A percentile compares a stretch with the other conserved stretches of the same genome.
phyloP scores from a whole-genome alignment of 164 flowering plant species.

The Vitis cinerea region DNA sequence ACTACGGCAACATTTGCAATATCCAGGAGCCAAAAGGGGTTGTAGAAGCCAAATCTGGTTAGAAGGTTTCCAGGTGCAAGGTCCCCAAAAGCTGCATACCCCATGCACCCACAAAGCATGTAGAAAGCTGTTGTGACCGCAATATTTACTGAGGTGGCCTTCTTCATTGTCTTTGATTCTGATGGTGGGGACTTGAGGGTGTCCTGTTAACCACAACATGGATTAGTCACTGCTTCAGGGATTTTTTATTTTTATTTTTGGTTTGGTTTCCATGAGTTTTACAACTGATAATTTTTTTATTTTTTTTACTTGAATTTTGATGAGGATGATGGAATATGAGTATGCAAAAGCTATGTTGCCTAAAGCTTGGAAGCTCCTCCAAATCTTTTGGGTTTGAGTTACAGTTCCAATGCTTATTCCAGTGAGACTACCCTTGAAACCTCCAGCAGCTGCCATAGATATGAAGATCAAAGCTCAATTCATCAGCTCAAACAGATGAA shows the following conservation, averaged over 20 bases:
- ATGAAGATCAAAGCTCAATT: too few relatives aligned
- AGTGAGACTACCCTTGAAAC: slow-evolving; percentile 16
- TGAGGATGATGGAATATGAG: slow-evolving; percentile 28
- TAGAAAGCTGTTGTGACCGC: slow-evolving; percentile 55
- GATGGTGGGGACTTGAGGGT: slow-evolving; percentile 67
- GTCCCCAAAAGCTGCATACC: too few relatives aligned
- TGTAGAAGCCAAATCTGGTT: too few relatives aligned
- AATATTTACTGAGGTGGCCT: slow-evolving; percentile 37
- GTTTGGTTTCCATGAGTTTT: too few relatives aligned
- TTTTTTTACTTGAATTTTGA: slow-evolving; percentile 37
- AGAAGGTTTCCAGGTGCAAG: too few relatives aligned
- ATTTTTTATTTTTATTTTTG: too few relatives aligned
- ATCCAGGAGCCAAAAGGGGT: too few relatives aligned
- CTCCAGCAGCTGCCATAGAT: neutral
- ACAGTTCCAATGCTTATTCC: slow-evolving; percentile 27
- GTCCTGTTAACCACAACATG: slow-evolving; percentile 27
- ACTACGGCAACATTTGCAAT: too few relatives aligned
- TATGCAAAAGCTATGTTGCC: slow-evolving; percentile 52
- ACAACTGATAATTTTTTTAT: too few relatives aligned
- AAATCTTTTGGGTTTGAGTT: slow-evolving; percentile 21
- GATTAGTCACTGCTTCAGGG: too few relatives aligned
- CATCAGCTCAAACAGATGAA: too few relatives aligned
- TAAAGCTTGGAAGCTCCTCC: slow-evolving; percentile 28
- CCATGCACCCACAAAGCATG: slow-evolving; percentile 57
- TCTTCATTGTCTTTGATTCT: slow-evolving; percentile 66